phyloP scores from a whole-genome alignment of 1,284 basidiomycete genomes.

The Athelia sp. region DNA sequence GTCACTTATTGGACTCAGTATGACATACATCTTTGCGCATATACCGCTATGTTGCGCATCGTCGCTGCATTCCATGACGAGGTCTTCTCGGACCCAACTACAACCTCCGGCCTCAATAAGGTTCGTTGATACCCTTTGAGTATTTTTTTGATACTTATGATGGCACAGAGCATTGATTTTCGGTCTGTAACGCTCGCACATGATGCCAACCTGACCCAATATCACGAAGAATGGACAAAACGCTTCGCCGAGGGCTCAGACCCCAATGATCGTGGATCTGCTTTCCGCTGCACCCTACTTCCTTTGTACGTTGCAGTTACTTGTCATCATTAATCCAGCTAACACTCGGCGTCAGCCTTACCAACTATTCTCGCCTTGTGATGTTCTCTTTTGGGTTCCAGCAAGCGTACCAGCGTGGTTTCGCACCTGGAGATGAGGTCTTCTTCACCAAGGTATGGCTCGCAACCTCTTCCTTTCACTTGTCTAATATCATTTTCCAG shows the following conservation, averaged over 20 bases:
- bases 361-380: constrained; percentile 74
- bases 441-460: constrained; percentile 64
- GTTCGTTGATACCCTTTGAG: constrained; percentile 24
- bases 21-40: constrained; percentile 71
- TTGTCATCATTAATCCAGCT: constrained; percentile 11
- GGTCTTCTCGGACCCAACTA: constrained; percentile 68
- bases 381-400: constrained; percentile 86
- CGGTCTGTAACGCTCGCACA: constrained; percentile 54
- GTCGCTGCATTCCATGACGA: constrained; percentile 71
- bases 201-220: constrained; percentile 51
- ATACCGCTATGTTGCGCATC: constrained; percentile 64
- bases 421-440: constrained; percentile 54
- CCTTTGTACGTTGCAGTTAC: constrained; percentile 56
- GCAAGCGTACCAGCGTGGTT: constrained; percentile 69
- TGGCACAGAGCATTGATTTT: constrained; percentile 59
- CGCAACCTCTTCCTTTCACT: not conserved
- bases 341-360: constrained; percentile 41
- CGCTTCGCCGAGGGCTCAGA: constrained; percentile 55
- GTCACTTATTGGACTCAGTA: constrained; percentile 34
- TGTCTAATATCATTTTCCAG: constrained; percentile 28
- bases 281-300: constrained; percentile 63
- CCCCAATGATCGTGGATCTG: constrained; percentile 46
- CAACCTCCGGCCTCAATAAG: constrained; percentile 69
- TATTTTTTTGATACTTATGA: constrained; percentile 3
- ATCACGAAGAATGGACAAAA: constrained; percentile 58